Evolutionary conservation across 2,329 filamentous ascomycete genomes (phyloP), one percentile per base, ranked within the genome.

Genomic region (Cyphellophora attinorum): DNA sequence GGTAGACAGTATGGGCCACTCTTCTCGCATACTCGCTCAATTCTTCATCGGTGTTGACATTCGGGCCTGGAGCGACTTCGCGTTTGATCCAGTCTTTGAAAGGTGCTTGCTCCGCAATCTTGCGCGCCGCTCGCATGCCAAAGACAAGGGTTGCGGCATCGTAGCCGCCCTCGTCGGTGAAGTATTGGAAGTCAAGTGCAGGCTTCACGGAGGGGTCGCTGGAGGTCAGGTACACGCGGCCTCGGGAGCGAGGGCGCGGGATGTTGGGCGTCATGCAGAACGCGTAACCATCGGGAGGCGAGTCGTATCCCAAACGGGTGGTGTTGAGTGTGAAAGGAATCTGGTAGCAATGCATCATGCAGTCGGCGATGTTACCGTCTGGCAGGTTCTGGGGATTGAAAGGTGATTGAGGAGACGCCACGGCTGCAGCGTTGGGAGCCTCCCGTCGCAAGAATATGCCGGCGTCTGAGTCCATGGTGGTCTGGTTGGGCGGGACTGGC

Each of bases 281-380:
- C 34, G 84, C 85, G 12, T 19, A 31, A 12, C 29, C 14, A 51
- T 88, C 81, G 41, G 79, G 65, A 31, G 74, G 74, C 27, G 66
- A 65, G 50, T 78, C 74, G 57, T 79, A 93, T 47, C 85, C 85
- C 8, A 94, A 71, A 27, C 83, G 78, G 36, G 72, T 65, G 2
- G 85, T 94, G 70, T 93, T 93, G 48, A 86, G 75, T 43, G 79
- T 83, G 63, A 93, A 93, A 35, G 85, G 85, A 48, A 93, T 93
- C 62, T 93, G 86, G 67, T 93, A 93, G 72, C 85, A 93, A 66
- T 93, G 85, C 81, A 91, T 91, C 86, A 93, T 93, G 52, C 93
- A 64, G 54, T 94, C 86, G 44, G 81, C 82, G 36, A 83, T 79
- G 42, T 81, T 73, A 34, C 81, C 81, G 49, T 93, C 85, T 2